Evolutionary conservation across 2,329 filamentous ascomycete species (phyloP).

Genomic region (Aspergillus proliferans): DNA sequence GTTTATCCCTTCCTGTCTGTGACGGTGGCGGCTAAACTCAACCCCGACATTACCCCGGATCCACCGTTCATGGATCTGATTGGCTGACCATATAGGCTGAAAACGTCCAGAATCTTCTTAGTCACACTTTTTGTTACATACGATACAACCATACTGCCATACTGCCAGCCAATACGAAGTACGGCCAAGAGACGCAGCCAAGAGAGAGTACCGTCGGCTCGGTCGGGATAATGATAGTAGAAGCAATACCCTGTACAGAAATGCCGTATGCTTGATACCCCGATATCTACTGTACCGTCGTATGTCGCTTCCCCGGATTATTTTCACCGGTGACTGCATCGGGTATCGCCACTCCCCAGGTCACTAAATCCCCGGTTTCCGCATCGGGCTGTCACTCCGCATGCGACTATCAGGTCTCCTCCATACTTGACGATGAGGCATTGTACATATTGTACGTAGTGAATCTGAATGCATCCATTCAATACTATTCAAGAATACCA

Average conservation of each 20-base stretch:
- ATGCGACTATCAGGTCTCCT: neutral
- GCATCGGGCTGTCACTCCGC: neutral
- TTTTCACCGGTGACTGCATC: neutral
- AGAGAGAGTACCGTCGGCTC: neutral
- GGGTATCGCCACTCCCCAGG: neutral
- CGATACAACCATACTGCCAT: no score
- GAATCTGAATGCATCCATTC: no score
- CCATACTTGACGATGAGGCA: neutral
- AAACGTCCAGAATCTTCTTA: neutral
- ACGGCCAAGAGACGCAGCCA: no score
- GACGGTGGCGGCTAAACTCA: neutral
- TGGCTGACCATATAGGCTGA: neutral
- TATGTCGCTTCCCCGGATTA: neutral
- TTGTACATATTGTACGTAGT: no score
- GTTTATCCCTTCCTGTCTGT: neutral
- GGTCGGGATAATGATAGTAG: neutral
- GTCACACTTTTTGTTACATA: no score
- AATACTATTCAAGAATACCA: no score
- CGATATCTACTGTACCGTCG: neutral
- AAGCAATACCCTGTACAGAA: neutral
- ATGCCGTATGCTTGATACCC: no score
- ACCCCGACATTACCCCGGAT: neutral
- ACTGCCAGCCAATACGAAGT: no score
- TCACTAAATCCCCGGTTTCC: neutral
- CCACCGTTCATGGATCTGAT: neutral